Base-by-base conservation (phyloP, 148 eudicot species). In the Chenopodium berlandieri region DNA sequence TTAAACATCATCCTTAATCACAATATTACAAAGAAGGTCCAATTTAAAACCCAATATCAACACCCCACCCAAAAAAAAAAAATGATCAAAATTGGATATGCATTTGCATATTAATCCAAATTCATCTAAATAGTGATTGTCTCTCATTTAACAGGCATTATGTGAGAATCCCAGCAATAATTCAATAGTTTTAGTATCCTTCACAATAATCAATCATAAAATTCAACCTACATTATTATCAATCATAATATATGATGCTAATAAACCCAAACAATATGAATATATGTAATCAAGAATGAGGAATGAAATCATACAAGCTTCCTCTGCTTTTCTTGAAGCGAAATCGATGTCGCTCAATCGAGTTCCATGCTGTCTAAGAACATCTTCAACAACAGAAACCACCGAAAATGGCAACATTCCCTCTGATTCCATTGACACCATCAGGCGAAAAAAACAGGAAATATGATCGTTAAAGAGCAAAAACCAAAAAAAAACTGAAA, bases 271-370 rank as follows among this genome's bases (percentile, higher is more conserved):
- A 47, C 31, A 75, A 62, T 13, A 48, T 66, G 44, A 40, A 5
- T 34, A 34, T 34, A 6, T 34, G 40, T 34, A 73, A 58, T 23
- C 25, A 77, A 64, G 46, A 78, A 81, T 73, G 44, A 37, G 17
- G 54, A 64, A 71, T 78, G 68, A 11, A 44, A 82, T 75, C 93
- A 80, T 86, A 95, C 98, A 91, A 83, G 92, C 90, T 79, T 94
- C 97, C 75, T 94, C 89, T 31, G 91, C 89, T 86, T 89, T 91
- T 77, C 95, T 84, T 9, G 97, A 90, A 1, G 91, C 97, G 25
- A 87, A 87, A 80, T 91, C 90, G 4, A 81, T 66, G 62, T 89
- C 97, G 71, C 85, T 66, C 40, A 87, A 84, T 46, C 88, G 80
- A 81, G 86, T 87, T 2, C 89, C 94, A 60, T 89, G 89, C 79